phyloP scores from a whole-genome alignment of 2,329 filamentous ascomycete genomes.

The Escovopsis sp. region DNA sequence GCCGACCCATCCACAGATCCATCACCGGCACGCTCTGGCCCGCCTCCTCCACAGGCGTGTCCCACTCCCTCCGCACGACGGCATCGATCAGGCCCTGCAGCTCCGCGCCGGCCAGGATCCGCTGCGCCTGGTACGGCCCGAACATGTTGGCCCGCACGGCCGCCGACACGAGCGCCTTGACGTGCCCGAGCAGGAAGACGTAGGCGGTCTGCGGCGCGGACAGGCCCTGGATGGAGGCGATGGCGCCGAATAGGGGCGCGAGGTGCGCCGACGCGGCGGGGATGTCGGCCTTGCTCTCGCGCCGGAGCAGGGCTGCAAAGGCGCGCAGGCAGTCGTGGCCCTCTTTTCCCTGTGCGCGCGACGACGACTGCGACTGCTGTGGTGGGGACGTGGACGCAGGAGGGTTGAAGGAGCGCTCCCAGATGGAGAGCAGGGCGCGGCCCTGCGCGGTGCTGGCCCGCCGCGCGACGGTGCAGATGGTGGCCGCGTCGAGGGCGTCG shows the following conservation, averaged over 20 bases:
- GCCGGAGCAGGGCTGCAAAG: slow-evolving; percentile 22
- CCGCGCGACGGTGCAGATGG: slow-evolving; percentile 64
- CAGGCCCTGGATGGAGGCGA: slow-evolving; percentile 47
- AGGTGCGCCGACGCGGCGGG: slow-evolving; percentile 47
- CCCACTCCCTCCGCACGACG: slow-evolving; percentile 45
- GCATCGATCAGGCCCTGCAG: slow-evolving; percentile 42
- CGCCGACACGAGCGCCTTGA: slow-evolving; percentile 60
- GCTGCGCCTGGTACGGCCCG: slow-evolving; percentile 68
- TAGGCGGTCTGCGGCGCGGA: slow-evolving; percentile 50
- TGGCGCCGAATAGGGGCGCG: slow-evolving; percentile 53
- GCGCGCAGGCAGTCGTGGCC: slow-evolving; percentile 13
- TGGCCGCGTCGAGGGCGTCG: slow-evolving; percentile 61
- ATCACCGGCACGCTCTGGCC: slow-evolving; percentile 62
- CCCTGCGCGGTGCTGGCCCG: slow-evolving; percentile 64
- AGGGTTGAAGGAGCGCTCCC: slow-evolving; percentile 51
- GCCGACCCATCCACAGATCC: slow-evolving; percentile 71
- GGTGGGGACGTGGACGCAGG: too few species aligned
- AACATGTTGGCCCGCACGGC: slow-evolving; percentile 64
- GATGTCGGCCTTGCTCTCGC: slow-evolving; percentile 12
- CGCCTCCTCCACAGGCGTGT: slow-evolving; percentile 45
- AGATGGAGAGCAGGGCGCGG: slow-evolving; percentile 56
- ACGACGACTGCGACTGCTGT: slow-evolving; percentile 3
- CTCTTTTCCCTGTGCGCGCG: slow-evolving; percentile 6
- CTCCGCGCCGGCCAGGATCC: slow-evolving; percentile 45
- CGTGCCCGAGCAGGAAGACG: slow-evolving; percentile 61